phyloP scores from a whole-genome alignment of 176 grass and related monocot genomes.

The Eleusine indica region DNA sequence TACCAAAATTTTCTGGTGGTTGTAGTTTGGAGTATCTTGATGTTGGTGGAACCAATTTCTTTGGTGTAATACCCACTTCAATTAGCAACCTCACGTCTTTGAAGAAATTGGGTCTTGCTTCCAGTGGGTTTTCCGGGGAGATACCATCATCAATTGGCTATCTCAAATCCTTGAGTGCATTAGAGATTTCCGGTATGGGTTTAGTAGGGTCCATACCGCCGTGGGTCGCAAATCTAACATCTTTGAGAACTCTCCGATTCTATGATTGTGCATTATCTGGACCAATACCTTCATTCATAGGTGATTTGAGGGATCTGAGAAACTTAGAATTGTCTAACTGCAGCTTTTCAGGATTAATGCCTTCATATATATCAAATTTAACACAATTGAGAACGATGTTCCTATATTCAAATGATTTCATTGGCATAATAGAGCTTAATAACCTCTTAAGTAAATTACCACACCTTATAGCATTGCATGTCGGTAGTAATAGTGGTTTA shows the following conservation, averaged over 20 bases:
- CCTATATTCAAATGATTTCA: slow-evolving; percentile 50
- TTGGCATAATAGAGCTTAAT: slow-evolving; percentile 42
- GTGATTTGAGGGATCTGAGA: slow-evolving; percentile 34
- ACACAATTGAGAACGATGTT: slow-evolving; percentile 26
- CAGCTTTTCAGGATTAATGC: slow-evolving; percentile 53
- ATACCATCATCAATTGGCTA: slow-evolving; percentile 31
- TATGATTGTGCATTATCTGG: slow-evolving; percentile 48
- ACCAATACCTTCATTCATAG: slow-evolving; percentile 35
- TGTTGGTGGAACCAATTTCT: slow-evolving; percentile 57
- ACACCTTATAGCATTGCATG: slow-evolving; percentile 42
- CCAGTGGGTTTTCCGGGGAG: background rate
- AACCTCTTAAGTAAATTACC: slow-evolving; percentile 27
- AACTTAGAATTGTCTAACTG: slow-evolving; percentile 43
- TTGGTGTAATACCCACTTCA: slow-evolving; percentile 36
- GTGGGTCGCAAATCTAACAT: slow-evolving; percentile 37
- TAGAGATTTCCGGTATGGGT: slow-evolving; percentile 21
- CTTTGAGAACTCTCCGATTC: background rate
- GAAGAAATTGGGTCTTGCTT: slow-evolving; percentile 41
- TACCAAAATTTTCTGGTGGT: slow-evolving; percentile 33
- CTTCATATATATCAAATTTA: slow-evolving; percentile 50
- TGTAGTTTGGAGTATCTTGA: slow-evolving; percentile 26
- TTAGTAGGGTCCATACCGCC: slow-evolving; percentile 7
- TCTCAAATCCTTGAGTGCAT: background rate
- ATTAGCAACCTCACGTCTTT: slow-evolving; percentile 47
- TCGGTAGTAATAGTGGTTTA: slow-evolving; percentile 51